Conservation (phyloP, 352 stramenopile species). For the Phytophthora pluvialis region DNA sequence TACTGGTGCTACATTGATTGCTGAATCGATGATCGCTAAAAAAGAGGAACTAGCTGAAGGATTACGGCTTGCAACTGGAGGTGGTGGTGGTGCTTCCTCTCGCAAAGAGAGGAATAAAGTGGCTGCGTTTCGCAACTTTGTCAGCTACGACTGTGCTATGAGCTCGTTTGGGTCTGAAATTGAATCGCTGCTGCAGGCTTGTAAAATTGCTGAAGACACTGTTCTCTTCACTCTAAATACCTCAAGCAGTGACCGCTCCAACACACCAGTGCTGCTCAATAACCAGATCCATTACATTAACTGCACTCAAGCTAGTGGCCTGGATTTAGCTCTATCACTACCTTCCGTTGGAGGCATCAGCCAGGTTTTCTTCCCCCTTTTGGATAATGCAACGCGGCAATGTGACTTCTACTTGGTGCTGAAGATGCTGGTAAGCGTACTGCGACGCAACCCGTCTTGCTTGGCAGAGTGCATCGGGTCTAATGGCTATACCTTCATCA, state of each 20-base stretch:
- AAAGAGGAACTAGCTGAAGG: conserved; percentile 54
- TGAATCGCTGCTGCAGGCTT: conserved; percentile 57
- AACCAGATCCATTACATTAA: conserved; percentile 67
- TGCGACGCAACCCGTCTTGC: conserved; percentile 64
- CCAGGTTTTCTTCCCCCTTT: conserved; percentile 64
- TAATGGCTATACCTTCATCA: conserved; percentile 66
- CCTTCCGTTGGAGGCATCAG: conserved; percentile 67
- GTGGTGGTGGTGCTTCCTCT: conserved; percentile 1
- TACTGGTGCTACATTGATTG: conserved; percentile 20
- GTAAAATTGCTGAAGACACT: conserved; percentile 62
- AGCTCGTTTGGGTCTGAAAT: conserved; percentile 68
- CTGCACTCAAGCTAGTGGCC: conserved; percentile 43
- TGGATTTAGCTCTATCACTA: conserved; percentile 66
- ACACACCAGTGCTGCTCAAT: conserved; percentile 24
- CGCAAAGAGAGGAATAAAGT: conserved; percentile 49
- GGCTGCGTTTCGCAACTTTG: conserved; percentile 56
- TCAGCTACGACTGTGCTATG: conserved; percentile 68
- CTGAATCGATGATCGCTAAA: conserved; percentile 41
- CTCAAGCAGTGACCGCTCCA: conserved; percentile 40
- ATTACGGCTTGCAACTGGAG: conserved; percentile 31
- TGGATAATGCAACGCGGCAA: conserved; percentile 56
- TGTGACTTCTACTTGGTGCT: conserved; percentile 57
- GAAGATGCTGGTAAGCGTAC: conserved; percentile 49
- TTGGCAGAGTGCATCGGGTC: conserved; percentile 67
- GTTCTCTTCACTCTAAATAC: conserved; percentile 75